Evolutionary conservation across 2,329 filamentous ascomycete species (phyloP).

Genomic region (Beauveria varroae): DNA sequence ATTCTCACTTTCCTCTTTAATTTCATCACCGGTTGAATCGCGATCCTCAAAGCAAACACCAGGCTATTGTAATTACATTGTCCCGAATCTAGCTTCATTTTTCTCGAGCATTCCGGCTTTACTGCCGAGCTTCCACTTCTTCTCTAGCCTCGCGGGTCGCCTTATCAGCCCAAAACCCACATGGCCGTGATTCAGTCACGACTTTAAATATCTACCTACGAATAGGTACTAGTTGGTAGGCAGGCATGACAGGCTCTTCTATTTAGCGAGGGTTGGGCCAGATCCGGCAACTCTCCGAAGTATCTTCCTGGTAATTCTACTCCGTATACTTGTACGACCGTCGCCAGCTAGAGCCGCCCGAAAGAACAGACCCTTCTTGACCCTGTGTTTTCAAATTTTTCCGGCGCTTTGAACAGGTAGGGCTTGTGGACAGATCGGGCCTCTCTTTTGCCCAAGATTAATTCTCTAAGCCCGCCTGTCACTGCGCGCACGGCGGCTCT

Average conservation of each 20-base stretch:
- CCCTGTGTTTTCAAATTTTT: background rate
- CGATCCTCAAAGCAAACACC: background rate
- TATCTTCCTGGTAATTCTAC: background rate
- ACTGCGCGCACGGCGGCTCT: background rate
- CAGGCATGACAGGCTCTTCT: too few relatives aligned
- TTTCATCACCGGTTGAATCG: background rate
- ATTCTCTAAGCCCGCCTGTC: background rate
- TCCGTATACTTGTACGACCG: background rate
- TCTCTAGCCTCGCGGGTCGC: slow-evolving; percentile 1
- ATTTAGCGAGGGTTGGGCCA: too few relatives aligned
- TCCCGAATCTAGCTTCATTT: background rate
- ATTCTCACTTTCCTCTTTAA: background rate
- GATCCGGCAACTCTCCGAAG: too few relatives aligned
- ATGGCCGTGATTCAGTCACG: background rate
- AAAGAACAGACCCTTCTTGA: too few relatives aligned
- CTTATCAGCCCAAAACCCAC: background rate
- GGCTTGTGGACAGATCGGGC: background rate
- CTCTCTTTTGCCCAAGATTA: background rate
- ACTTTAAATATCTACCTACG: too few relatives aligned
- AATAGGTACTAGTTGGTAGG: too few relatives aligned
- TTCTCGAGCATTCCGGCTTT: background rate
- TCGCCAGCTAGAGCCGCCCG: background rate
- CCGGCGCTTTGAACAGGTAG: background rate
- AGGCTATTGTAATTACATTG: background rate
- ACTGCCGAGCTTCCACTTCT: background rate